Conservation (phyloP, 768 basidiomycete genomes). For the Gloeopeniophorella convolvens region DNA sequence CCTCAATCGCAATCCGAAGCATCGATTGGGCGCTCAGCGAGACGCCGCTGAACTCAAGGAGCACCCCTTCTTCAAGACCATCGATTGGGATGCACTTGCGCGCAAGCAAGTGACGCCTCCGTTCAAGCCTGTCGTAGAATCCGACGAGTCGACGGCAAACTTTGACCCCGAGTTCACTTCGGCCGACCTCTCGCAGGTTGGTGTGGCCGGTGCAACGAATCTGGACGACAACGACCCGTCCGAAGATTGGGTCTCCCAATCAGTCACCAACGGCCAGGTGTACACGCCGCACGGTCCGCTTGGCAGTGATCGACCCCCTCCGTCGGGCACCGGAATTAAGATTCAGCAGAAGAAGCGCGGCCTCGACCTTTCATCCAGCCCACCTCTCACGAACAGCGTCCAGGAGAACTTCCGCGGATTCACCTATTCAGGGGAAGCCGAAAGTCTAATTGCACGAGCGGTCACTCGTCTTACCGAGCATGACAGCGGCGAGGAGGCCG, state of each 20-base stretch:
- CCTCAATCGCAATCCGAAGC: slow-evolving; percentile 96
- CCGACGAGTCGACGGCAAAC: slow-evolving; percentile 96
- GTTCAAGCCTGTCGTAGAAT: slow-evolving; percentile 96
- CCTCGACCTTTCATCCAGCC: slow-evolving; percentile 35
- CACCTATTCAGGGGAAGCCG: slow-evolving; percentile 69
- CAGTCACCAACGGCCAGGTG: slow-evolving; percentile 27
- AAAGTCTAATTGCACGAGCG: slow-evolving; percentile 46
- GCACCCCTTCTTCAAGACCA: slow-evolving; percentile 85
- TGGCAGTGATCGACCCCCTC: slow-evolving; percentile 35
- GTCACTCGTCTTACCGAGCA: slow-evolving; percentile 34
- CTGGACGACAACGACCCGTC: slow-evolving; percentile 54
- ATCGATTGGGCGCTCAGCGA: slow-evolving; percentile 85
- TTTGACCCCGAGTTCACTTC: slow-evolving; percentile 98
- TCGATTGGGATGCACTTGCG: slow-evolving; percentile 88
- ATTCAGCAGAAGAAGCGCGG: slow-evolving; percentile 22
- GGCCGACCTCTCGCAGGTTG: slow-evolving; percentile 77
- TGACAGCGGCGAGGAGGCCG: slow-evolving; percentile 24
- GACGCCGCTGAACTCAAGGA: slow-evolving; percentile 94
- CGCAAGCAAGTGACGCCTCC: slow-evolving; percentile 91
- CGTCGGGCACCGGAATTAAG: slow-evolving; percentile 14
- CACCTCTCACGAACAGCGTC: slow-evolving; percentile 80
- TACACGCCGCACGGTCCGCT: slow-evolving; percentile 76
- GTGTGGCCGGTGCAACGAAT: slow-evolving; percentile 37
- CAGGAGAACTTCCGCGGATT: slow-evolving; percentile 98
- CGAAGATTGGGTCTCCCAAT: slow-evolving; percentile 52